Percentiles rank a stretch among this genome's conserved stretches.
phyloP scores from a whole-genome alignment of 1,284 basidiomycete species.

The Sphaerobolus stellatus region DNA sequence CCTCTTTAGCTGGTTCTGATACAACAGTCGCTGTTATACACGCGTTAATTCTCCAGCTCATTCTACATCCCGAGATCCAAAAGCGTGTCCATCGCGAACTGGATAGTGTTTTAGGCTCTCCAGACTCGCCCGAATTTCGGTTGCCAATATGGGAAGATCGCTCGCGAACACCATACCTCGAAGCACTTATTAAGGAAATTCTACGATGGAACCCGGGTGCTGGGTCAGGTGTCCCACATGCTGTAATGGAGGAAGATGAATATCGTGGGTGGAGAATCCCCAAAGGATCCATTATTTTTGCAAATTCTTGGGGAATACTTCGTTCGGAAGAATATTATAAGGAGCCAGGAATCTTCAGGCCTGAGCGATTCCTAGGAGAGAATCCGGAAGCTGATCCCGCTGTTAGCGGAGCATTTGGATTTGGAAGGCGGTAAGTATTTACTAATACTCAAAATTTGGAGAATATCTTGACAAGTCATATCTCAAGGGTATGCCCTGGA shows the following conservation, averaged over 20 bases:
- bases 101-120: slow-evolving; percentile 57
- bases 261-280: slow-evolving; percentile 29
- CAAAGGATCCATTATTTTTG: slow-evolving; percentile 28
- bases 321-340: slow-evolving; percentile 29
- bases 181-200: slow-evolving; percentile 61
- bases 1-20: slow-evolving; percentile 3
- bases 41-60: slow-evolving; percentile 53
- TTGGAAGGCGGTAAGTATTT: slow-evolving; percentile 18
- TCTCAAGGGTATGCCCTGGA: slow-evolving; percentile 2
- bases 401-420: slow-evolving; percentile 14
- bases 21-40: slow-evolving; percentile 49
- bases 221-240: slow-evolving; percentile 38
- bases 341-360: slow-evolving; percentile 27
- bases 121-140: slow-evolving; percentile 31
- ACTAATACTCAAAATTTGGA: too few relatives aligned
- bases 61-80: slow-evolving; percentile 47
- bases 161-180: slow-evolving; percentile 55
- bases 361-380: slow-evolving; percentile 26
- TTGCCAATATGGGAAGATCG: slow-evolving; percentile 63
- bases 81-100: slow-evolving; percentile 61
- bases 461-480: not conserved
- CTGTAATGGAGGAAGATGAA: slow-evolving; percentile 26
- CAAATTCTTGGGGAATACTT: slow-evolving; percentile 34
- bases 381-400: slow-evolving; percentile 41
- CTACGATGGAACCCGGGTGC: slow-evolving; percentile 59